These are phyloP conservation scores for Vigna unguiculata DNA, from an alignment of 306 rosid genomes.

Conservation along the genomic window DNA sequence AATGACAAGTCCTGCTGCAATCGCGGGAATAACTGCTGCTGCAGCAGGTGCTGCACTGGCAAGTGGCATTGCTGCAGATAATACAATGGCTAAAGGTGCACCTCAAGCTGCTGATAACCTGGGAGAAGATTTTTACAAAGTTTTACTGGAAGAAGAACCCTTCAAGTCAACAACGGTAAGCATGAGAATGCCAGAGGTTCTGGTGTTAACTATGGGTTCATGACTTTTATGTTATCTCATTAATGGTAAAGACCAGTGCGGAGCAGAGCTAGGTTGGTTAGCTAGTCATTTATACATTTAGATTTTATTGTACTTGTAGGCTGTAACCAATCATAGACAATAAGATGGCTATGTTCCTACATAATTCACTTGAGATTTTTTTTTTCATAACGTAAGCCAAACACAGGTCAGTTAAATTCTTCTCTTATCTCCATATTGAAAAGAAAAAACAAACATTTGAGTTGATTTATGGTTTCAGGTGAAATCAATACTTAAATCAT, in stretches of 20 bases:
- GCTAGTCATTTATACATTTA: not conserved
- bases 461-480: conserved; percentile 65
- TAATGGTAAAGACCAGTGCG: not conserved
- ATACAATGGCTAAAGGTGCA: conserved; percentile 71
- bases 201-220: conserved; percentile 6
- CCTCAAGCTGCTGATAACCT: conserved; percentile 74
- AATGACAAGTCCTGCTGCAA: conserved; percentile 80
- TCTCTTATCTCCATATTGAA: conserved; percentile 1
- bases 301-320: conserved; percentile 2
- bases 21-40: conserved; percentile 87
- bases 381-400: not conserved
- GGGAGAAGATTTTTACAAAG: conserved; percentile 86
- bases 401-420: conserved; percentile 1
- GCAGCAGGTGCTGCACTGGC: conserved; percentile 92
- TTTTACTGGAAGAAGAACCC: conserved; percentile 85
- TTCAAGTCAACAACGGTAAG: conserved; percentile 95
- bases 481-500: conserved; percentile 67
- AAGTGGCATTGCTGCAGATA: conserved; percentile 76
- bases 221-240: not conserved
- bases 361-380: conserved; percentile 16
- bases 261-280: not conserved
- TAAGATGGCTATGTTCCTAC: not conserved
- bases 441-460: conserved; percentile 1
- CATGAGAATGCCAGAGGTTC: conserved; percentile 15
- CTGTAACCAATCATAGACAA: conserved; percentile 16